Evolutionary conservation across 2,329 filamentous ascomycete species (phyloP).

Genomic region (Paracoccidioides brasiliensis): DNA sequence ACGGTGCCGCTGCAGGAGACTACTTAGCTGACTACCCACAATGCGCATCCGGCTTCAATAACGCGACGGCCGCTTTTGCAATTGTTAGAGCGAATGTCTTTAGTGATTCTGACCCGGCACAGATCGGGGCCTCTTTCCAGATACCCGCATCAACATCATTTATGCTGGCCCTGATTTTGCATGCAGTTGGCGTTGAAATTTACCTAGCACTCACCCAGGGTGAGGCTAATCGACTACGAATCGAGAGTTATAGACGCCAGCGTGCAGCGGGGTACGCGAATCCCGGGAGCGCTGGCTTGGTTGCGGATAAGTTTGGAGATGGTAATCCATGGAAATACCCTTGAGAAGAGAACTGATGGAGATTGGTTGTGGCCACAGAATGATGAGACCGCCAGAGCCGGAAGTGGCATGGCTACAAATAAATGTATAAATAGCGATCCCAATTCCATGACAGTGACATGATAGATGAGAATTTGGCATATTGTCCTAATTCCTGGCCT

Average conservation of each 20-base stretch:
- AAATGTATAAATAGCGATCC: no score
- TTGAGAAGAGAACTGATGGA: neutral
- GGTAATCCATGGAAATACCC: conserved; percentile 10
- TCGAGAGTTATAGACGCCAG: conserved; percentile 43
- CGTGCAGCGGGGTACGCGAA: conserved; percentile 39
- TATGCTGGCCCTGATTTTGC: conserved; percentile 42
- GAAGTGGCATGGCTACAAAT: no score
- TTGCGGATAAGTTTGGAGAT: conserved; percentile 30
- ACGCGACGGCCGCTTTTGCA: neutral
- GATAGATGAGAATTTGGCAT: no score
- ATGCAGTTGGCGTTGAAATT: conserved; percentile 37
- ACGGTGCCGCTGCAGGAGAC: conserved; percentile 20
- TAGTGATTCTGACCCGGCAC: conserved; percentile 9
- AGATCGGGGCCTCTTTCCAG: conserved; percentile 33
- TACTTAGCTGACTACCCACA: conserved; percentile 10
- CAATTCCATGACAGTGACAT: no score
- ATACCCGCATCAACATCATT: conserved; percentile 39
- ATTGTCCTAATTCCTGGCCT: no score
- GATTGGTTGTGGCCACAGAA: neutral
- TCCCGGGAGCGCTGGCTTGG: conserved; percentile 36
- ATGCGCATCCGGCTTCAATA: neutral
- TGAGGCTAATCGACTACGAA: conserved; percentile 41
- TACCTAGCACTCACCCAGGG: conserved; percentile 40
- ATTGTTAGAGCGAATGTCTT: neutral
- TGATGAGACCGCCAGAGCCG: no score